phyloP scores from a whole-genome alignment of 805 yeast species.

The Wickerhamomyces silvicola region DNA sequence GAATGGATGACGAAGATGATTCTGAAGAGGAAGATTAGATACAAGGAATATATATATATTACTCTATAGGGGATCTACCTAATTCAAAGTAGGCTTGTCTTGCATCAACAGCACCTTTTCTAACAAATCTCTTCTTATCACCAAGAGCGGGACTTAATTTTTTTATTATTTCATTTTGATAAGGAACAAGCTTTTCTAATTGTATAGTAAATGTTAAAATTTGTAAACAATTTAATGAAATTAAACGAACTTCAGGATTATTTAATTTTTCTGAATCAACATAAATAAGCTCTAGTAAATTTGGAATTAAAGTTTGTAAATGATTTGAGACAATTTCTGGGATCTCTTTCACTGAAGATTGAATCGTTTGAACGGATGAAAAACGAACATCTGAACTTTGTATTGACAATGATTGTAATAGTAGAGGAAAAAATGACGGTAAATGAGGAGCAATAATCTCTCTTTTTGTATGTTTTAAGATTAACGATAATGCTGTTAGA shows the following conservation, averaged over 20 bases:
- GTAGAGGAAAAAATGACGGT: constrained; percentile 58
- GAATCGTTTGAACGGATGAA: constrained; percentile 57
- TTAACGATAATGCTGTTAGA: constrained; percentile 58
- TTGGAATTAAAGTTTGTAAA: constrained; percentile 50
- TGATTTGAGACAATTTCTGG: constrained; percentile 47
- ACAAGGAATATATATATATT: constrained; percentile 1
- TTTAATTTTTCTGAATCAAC: constrained; percentile 23
- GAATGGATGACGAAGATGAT: constrained; percentile 49
- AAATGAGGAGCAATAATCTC: constrained; percentile 62
- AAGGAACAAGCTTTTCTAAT: constrained; percentile 41
- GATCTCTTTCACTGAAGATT: constrained; percentile 49
- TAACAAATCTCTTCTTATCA: constrained; percentile 66
- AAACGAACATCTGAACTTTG: constrained; percentile 37
- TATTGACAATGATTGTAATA: constrained; percentile 56
- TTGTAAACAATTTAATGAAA: constrained; percentile 53
- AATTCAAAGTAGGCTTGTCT: constrained; percentile 69
- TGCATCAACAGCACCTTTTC: constrained; percentile 72
- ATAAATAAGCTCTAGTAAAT: constrained; percentile 32
- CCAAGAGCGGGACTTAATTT: constrained; percentile 51
- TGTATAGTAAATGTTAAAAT: constrained; percentile 34
- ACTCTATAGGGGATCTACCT: constrained; percentile 30
- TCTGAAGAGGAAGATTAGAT: constrained; percentile 30
- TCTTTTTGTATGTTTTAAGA: constrained; percentile 59
- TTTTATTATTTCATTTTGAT: constrained; percentile 40
- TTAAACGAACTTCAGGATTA: constrained; percentile 44